These are phyloP conservation scores for Salvia sclarea DNA, from an alignment of 305 asterid species.

Conservation along the genomic window DNA sequence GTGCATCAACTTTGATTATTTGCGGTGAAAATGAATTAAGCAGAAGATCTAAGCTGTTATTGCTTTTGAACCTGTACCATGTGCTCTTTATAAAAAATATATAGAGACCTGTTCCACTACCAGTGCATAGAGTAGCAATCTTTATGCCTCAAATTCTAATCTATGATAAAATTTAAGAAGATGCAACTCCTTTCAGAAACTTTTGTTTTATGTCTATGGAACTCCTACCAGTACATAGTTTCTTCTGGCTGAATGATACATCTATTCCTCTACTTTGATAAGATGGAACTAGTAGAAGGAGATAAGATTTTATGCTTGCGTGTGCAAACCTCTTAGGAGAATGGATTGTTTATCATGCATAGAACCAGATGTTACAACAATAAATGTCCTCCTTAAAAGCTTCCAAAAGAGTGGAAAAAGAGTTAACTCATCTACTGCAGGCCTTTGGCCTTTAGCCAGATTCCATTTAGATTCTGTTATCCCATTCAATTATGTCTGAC, in stretches of 20 bases:
- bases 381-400: background rate
- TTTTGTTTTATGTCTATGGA: background rate
- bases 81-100: background rate
- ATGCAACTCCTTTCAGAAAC: background rate
- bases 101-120: conserved; percentile 2
- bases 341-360: conserved; percentile 1
- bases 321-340: background rate
- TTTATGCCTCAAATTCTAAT: background rate
- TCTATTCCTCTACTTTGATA: background rate
- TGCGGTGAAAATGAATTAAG: conserved; percentile 14
- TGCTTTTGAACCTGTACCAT: background rate
- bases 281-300: background rate
- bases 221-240: background rate
- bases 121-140: conserved; percentile 2
- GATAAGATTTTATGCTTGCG: background rate
- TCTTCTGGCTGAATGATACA: background rate
- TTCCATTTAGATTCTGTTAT: background rate
- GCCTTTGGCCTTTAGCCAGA: background rate
- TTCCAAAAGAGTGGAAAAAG: background rate
- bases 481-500: background rate
- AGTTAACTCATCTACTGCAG: background rate
- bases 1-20: conserved; percentile 12
- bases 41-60: too few species aligned
- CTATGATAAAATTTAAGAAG: background rate
- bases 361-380: background rate